Base-by-base conservation (phyloP, 305 asterid species). In the Solanum hybrid region DNA sequence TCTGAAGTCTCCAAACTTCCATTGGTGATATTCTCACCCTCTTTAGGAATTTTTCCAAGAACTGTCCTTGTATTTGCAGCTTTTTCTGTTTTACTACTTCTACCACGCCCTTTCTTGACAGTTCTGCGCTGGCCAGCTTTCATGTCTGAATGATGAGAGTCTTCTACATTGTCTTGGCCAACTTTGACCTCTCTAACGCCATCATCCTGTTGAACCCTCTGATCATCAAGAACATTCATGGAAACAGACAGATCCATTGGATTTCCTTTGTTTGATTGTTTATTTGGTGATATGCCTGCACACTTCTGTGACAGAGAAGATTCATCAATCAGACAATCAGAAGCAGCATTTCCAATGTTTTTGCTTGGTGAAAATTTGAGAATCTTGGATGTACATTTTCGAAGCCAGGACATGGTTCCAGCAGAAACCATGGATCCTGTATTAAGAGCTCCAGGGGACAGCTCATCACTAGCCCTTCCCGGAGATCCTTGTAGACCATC, bases 331-430 rank as follows among this genome's bases (percentile, higher is more conserved):
- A 89, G 92, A 90, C 90, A 94, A 87, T 90, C 92, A 51, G 93
- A 92, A 89, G 89, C 87, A 90, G 92, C 95, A 81, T 92, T 93
- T 89, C 95, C 97, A 85, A 89, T 92, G 71, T 92, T 95, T 94
- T 94, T 97, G 89, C 95, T 96, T 12, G 99, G 98, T 33, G 99
- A 98, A 51, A 96, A 91, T 89, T 92, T 95, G 80, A 97, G 94
- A 83, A 98, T 93, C 93, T 92, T 97, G 24, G 99, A 91, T 40
- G 99, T 97, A 90, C 99, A 98, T 90, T 95, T 98, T 42, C 96
- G 95, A 73, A 98, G 92, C 99, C 99, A 98, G 89, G 99, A 95
- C 26, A 97, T 91, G 88, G 98, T 93, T 92, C 95, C 98, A 90
- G 94, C 97, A 91, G 98, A 94, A 91, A 83, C 86, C 18, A 96